Percentiles rank a stretch among this genome's conserved stretches.
These are phyloP conservation scores for Sporothrix mexicana DNA, from an alignment of 2,329 filamentous ascomycete genomes.

Conservation along the genomic window DNA sequence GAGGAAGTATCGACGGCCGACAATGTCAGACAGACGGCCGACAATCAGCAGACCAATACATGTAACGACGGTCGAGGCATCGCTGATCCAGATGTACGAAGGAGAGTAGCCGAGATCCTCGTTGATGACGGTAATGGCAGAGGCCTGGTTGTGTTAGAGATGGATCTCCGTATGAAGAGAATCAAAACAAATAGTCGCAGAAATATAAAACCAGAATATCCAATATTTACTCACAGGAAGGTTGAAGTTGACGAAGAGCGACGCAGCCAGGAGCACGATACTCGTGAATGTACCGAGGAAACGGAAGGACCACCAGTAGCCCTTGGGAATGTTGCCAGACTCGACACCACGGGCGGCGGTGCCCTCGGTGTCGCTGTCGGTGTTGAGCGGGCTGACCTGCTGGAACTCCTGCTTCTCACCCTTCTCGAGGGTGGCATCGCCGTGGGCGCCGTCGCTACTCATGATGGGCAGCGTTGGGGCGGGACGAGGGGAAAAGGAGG, in stretches of 20 bases:
- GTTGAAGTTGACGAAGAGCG: constrained; percentile 32
- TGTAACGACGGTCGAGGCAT: constrained; percentile 33
- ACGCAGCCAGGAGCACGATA: constrained; percentile 30
- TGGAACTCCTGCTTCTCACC: constrained; percentile 26
- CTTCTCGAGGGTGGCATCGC: constrained; percentile 24
- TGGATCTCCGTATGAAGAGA: neutral
- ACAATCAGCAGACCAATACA: constrained; percentile 45
- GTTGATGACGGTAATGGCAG: constrained; percentile 35
- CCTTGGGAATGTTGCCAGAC: constrained; percentile 32
- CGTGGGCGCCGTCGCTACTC: constrained; percentile 21
- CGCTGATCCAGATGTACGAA: constrained; percentile 35
- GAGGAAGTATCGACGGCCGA: constrained; percentile 50
- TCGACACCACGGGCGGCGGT: constrained; percentile 30
- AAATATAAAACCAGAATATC: neutral
- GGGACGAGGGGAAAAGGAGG: neutral
- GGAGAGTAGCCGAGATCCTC: constrained; percentile 32
- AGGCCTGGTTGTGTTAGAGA: constrained; percentile 26
- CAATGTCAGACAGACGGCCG: constrained; percentile 49
- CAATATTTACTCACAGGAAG: constrained; percentile 24
- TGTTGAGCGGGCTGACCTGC: constrained; percentile 3
- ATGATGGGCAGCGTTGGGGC: neutral
- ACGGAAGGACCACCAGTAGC: constrained; percentile 34
- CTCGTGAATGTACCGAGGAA: constrained; percentile 32
- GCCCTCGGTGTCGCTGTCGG: constrained; percentile 28
- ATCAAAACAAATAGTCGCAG: neutral